Evolutionary conservation across 192 early-diverging fungal genomes (phyloP), one percentile per base, ranked within the genome.

Genomic region (Phycomyces nitens): DNA sequence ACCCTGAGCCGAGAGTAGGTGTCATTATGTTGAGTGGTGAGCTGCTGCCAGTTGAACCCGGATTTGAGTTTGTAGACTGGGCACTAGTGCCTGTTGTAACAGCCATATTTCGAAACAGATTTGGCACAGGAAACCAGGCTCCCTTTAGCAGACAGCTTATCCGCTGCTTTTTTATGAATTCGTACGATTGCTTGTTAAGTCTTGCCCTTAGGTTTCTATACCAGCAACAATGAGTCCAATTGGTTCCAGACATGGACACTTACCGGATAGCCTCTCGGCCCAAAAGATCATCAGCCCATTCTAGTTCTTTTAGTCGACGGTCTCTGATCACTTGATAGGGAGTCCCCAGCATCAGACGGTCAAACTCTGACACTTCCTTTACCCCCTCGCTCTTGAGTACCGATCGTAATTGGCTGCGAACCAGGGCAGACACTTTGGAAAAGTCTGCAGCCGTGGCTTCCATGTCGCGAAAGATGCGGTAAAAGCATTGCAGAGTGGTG

Each of bases 151-250:
- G 53, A 63, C 87, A 87, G 9, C 67, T 70, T 15, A 91, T 84
- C 10, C 88, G 66, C 60, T 91, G 89, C 41, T 83, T 70, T 64
- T 89, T 90, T 21, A 91, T 76, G 38, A 85, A 82, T 61, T 89
- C 85, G 56, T 88, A 89, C 34, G 80, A 86, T 61, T 85, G 73
- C 55, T 86, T 86, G 61, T 89, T 84, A 29, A 86, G 42, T n/a
- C 74, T 69, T 26, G 82, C 75, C 15, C 89, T 82, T 5, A 91
- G 65, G 56, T 86, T 81, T 20, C 89, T 89, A 56, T 53, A 43
- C 15, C 22, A 43, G 16, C 4, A 56, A 2, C 60, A 70, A 29
- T 23, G 26, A 42, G 9, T 23, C 8, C 44, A 0, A 4, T 29
- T 18, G 4, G 23, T 12, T 11, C 14, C 39, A 24, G 18, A 44